Percentiles rank a stretch among this genome's conserved stretches.
phyloP scores from a whole-genome alignment of 768 basidiomycete genomes.

The Chalciporus piperatus region DNA sequence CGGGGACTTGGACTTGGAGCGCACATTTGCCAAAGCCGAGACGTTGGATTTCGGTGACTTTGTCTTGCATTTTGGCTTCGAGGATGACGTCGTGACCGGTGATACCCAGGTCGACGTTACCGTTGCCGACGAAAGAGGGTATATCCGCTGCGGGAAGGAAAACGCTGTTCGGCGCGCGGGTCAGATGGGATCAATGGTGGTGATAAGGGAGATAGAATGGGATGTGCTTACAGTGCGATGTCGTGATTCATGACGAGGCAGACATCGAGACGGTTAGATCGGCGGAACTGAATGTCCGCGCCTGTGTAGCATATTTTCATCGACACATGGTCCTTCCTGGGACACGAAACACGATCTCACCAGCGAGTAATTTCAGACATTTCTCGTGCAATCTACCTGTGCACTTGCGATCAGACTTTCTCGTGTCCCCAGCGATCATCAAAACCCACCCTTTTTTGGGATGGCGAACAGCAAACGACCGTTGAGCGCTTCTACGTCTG shows the following conservation, averaged over 20 bases:
- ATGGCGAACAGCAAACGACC: constrained; percentile 92
- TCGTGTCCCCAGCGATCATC: not conserved
- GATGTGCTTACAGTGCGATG: constrained; percentile 76
- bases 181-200: no score
- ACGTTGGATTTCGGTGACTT: constrained; percentile 75
- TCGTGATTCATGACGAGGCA: constrained; percentile 91
- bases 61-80: constrained; percentile 78
- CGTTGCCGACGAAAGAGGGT: constrained; percentile 97
- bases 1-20: constrained; percentile 89
- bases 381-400: constrained; percentile 88
- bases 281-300: constrained; percentile 93
- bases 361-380: constrained; percentile 79
- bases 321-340: not conserved
- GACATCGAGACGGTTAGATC: constrained; percentile 86
- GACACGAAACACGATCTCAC: constrained; percentile 39
- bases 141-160: constrained; percentile 97
- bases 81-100: constrained; percentile 98
- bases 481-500: constrained; percentile 74
- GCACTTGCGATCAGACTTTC: not conserved
- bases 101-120: constrained; percentile 94
- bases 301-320: constrained; percentile 42
- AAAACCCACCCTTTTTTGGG: constrained; percentile 85
- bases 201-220: not conserved
- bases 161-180: constrained; percentile 50
- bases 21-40: constrained; percentile 93